Percentiles rank a stretch among this genome's conserved stretches.
phyloP scores from a whole-genome alignment of 129 eudicot genomes.

The Ambrosia trifida region DNA sequence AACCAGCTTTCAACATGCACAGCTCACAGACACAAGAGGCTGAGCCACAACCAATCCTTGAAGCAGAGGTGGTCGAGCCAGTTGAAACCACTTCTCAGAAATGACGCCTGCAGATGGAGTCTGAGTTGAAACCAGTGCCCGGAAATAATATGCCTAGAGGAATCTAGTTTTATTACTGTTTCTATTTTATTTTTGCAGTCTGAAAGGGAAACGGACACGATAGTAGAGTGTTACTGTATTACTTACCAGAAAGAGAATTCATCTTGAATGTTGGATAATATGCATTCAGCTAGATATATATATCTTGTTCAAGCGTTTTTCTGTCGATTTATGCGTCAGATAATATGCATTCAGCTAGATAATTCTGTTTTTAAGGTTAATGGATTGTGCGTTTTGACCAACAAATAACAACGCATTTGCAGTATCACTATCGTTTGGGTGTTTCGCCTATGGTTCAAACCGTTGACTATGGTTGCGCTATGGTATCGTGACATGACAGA shows the following conservation, averaged over 20 bases:
- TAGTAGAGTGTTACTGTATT: conserved; percentile 8
- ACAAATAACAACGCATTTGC: no score
- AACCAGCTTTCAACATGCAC: conserved; percentile 34
- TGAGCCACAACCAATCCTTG: conserved; percentile 47
- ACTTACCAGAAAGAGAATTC: background rate
- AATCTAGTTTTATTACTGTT: background rate
- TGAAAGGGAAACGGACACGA: conserved; percentile 2
- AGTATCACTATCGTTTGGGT: background rate
- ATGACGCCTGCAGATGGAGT: conserved; percentile 30
- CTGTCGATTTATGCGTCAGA: background rate
- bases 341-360: no score
- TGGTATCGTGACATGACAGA: no score
- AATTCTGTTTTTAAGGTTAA: background rate
- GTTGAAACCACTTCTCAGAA: conserved; percentile 60
- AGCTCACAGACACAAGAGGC: conserved; percentile 39
- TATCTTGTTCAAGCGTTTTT: background rate
- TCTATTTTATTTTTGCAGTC: background rate
- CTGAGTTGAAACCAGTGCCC: conserved; percentile 25
- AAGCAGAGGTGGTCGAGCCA: conserved; percentile 74
- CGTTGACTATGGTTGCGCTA: no score
- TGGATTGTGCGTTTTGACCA: background rate
- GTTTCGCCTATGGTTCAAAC: background rate
- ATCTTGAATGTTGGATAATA: conserved; percentile 19
- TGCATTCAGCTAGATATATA: background rate
- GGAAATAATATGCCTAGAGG: conserved; percentile 30